Conservation (phyloP, 495 filamentous ascomycete genomes). For the Daldinia grandis region DNA sequence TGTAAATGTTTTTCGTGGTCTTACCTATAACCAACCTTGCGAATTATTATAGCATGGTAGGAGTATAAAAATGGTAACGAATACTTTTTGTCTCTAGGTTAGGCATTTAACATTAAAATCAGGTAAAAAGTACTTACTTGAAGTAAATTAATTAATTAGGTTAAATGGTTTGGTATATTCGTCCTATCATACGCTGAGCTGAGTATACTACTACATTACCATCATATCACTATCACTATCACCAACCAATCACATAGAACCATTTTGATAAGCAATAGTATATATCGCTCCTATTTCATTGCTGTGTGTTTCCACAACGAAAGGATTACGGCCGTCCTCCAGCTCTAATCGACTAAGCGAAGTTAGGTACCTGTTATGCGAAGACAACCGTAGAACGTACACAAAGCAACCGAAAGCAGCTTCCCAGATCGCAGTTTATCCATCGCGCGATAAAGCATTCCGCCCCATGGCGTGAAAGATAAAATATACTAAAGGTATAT, state of each 20-base stretch:
- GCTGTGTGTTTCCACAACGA: neutral
- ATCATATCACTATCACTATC: neutral
- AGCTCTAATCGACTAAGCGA: neutral
- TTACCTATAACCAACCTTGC: too few species aligned
- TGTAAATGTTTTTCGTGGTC: too few species aligned
- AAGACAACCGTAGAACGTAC: neutral
- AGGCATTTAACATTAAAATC: too few species aligned
- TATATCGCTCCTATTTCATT: neutral
- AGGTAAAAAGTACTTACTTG: too few species aligned
- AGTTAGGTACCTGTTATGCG: neutral
- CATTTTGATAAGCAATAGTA: neutral
- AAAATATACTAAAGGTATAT: neutral
- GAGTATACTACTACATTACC: neutral
- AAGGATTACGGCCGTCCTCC: neutral
- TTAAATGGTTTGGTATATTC: too few species aligned
- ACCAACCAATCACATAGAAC: neutral
- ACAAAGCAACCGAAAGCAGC: neutral
- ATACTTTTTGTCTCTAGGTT: too few species aligned
- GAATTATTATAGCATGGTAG: too few species aligned
- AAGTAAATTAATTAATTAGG: too few species aligned
- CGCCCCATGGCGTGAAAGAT: neutral
- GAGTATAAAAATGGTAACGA: too few species aligned
- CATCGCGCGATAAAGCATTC: neutral
- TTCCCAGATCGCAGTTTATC: neutral
- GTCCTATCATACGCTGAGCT: neutral